Conservation (phyloP, 2,329 filamentous ascomycete genomes). For the Huntiella savannae region DNA sequence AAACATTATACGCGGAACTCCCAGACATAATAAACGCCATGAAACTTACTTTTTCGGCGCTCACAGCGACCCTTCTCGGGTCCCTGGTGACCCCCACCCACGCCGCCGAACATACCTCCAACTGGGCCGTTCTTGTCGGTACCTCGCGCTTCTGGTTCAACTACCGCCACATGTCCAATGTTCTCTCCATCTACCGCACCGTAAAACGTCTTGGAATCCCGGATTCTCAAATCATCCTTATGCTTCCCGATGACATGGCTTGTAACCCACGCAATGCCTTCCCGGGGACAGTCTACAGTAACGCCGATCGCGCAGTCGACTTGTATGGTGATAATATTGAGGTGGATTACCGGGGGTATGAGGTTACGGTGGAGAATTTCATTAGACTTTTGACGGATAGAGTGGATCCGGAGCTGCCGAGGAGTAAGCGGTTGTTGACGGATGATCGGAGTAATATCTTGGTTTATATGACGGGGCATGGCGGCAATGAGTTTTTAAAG, state of each 20-base stretch:
- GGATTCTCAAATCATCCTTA: slow-evolving; percentile 96
- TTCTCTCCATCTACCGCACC: slow-evolving; percentile 89
- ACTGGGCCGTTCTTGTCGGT: slow-evolving; percentile 97
- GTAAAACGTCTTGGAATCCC: slow-evolving; percentile 96
- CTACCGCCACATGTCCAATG: slow-evolving; percentile 94
- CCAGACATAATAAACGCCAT: not conserved
- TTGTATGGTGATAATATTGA: slow-evolving; percentile 98
- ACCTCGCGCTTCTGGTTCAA: slow-evolving; percentile 99
- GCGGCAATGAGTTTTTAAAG: slow-evolving; percentile 93
- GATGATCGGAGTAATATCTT: slow-evolving; percentile 93
- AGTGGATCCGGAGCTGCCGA: slow-evolving; percentile 81
- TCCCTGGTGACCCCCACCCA: slow-evolving; percentile 19
- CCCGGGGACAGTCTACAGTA: slow-evolving; percentile 94
- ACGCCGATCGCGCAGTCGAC: slow-evolving; percentile 86
- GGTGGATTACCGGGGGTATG: slow-evolving; percentile 94
- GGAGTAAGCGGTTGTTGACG: slow-evolving; percentile 82
- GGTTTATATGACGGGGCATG: slow-evolving; percentile 98
- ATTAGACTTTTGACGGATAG: slow-evolving; percentile 88
- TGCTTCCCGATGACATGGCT: slow-evolving; percentile 99
- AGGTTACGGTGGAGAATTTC: slow-evolving; percentile 98
- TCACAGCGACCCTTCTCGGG: slow-evolving; percentile 16
- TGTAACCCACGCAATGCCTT: slow-evolving; percentile 98
- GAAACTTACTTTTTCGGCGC: slow-evolving; percentile 22
- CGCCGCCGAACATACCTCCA: slow-evolving; percentile 73
- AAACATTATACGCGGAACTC: no score